Evolutionary conservation across 2,329 filamentous ascomycete species (phyloP), one percentile per base, ranked within the genome.

Genomic region (Clarireedia sp.): DNA sequence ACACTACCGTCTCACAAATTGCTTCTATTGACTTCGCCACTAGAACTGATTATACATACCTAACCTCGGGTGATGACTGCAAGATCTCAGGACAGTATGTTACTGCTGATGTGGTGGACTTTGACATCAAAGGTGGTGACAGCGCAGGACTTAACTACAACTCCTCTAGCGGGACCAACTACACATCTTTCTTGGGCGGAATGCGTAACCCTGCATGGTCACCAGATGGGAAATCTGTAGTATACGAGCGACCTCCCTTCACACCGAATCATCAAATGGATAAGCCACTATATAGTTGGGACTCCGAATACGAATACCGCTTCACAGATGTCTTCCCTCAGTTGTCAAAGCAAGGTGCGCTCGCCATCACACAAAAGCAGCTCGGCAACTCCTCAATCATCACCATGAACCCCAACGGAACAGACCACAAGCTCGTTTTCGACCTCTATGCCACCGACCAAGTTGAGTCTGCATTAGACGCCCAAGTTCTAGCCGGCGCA

Each of bases 281-380:
- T 10, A 71, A 71, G 60, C 43, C 64, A 43, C 64, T 74, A 5
- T 74, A 69, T 58, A 70, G 67, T 58, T 75, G 67, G 67, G 69
- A 74, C 43, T 37, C 43, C 6, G 68, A 72, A 4, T 74, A 68
- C 68, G 73, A 74, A 5, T 74, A 74, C 57, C 68, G 70, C 19
- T 72, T 72, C 65, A 73, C 68, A 45, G 72, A 75, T 51, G 70
- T 75, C 3, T 74, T 75, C 62, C 72, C 73, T 47, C 56, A 55
- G 44, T 50, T 56, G 54, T 60, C 46, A 59, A 67, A 36, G 10
- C 56, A 59, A 43, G 56, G 57, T n/a, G 62, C 58, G 1, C 60
- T 73, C 0, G 69, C 65, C 12, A 67, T 70, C 17, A 74, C 72
- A 0, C 63, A 70, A 55, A 74, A 73, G 57, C 70, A 73, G 55